Conservation (phyloP, 2,329 filamentous ascomycete species). For the Colletotrichum spinosum region DNA sequence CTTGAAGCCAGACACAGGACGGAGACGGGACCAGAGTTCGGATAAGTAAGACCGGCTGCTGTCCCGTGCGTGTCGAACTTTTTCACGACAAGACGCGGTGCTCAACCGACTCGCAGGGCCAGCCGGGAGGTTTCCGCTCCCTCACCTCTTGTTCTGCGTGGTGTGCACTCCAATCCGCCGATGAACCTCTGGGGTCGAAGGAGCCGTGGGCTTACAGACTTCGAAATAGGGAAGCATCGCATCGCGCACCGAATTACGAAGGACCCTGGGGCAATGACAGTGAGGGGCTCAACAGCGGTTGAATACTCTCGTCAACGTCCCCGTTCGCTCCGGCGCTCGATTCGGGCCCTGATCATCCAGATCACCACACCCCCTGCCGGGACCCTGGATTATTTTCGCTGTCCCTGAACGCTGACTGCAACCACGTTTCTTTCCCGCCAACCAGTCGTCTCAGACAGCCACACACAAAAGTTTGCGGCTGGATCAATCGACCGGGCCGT, state of each 20-base stretch:
- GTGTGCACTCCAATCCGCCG: neutral
- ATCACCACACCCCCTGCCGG: constrained; percentile 22
- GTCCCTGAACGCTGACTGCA: neutral
- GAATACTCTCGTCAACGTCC: neutral
- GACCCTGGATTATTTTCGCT: constrained; percentile 27
- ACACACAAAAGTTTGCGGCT: constrained; percentile 2
- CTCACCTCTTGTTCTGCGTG: too few relatives aligned
- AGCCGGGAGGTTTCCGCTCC: constrained; percentile 21
- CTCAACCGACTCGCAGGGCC: constrained; percentile 17
- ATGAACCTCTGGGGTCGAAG: neutral
- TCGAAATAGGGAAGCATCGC: neutral
- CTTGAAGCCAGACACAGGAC: constrained; percentile 18
- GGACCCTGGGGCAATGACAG: neutral
- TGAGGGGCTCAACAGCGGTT: neutral
- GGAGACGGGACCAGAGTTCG: constrained; percentile 24
- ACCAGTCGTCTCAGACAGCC: constrained; percentile 2
- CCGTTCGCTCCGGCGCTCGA: constrained; percentile 19
- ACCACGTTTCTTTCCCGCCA: constrained; percentile 14
- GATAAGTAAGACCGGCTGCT: constrained; percentile 29
- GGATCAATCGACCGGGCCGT: neutral
- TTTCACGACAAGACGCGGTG: constrained; percentile 10
- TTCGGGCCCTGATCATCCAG: constrained; percentile 28
- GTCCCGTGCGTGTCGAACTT: constrained; percentile 26
- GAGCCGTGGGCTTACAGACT: neutral
- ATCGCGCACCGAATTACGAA: neutral